Base-by-base conservation (phyloP, 208 protist genomes). In the Herpetomonas samuelpessoai region DNA sequence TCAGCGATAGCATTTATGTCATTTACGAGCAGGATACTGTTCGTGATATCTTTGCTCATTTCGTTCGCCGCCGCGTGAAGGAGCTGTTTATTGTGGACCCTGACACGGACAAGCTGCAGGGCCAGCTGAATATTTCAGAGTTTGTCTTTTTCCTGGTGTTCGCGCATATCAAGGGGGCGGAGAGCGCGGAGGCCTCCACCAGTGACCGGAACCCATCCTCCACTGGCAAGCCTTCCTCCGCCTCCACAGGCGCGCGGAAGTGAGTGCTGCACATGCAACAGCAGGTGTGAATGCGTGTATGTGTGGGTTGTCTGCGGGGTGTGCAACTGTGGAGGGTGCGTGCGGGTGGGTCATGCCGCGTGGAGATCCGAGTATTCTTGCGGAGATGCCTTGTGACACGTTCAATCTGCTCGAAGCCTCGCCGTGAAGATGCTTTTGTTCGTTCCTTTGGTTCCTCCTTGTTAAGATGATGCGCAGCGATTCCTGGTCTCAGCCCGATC, bases 11-110 rank as follows among this genome's bases (percentile, higher is more conserved):
- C 30, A 64, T 89, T 21, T 91, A 79, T 48, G 88, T 95, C 12
- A 91, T 86, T 57, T 74, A 92, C 51, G 74, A 82, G 47, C 81
- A 74, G 39, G 85, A 95, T 61, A 71, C 80, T 9, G 57, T 95
- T 28, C 68, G 88, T 1, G 76, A 91, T 50, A 91, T 95, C 28
- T 91, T 95, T 58, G 68, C 81, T 22, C 83, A 92, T 68, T 95
- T 95, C 81, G 85, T 91, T 49, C 80, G 74, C 6, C 65, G 79
- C 10, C 71, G 82, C n/a, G 83, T 95, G 30, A 89, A 88, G 69
- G 88, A 92, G 63, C 63, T 95, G 12, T 95, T 90, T 59, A 64
- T 95, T 47, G 88, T 95, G 6, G 83, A 95, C 63, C 74, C 81
- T 0, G 73, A 79, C 55, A 91, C 80, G 1, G 79, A 73, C 27